Conservation (phyloP, 345 rosid genomes). For the Citrus mangshanensis region DNA sequence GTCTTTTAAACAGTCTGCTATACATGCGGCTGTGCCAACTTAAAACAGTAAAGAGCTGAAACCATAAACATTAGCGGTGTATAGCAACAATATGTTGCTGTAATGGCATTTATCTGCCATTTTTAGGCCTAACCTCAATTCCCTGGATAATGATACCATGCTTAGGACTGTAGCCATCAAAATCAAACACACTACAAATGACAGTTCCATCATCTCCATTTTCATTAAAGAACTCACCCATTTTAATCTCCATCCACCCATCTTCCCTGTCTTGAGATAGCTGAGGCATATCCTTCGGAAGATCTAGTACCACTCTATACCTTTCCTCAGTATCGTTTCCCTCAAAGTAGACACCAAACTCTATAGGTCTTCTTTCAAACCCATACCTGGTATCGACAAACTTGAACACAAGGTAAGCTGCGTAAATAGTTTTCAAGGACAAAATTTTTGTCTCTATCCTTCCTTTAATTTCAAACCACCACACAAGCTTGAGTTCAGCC, state of each 20-base stretch:
- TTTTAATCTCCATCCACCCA: conserved; percentile 41
- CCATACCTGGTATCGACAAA: background rate
- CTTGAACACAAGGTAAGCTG: conserved; percentile 24
- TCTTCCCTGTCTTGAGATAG: background rate
- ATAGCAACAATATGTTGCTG: no score
- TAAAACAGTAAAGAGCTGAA: no score
- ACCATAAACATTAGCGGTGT: no score
- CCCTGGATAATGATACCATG: no score
- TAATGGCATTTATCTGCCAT: no score
- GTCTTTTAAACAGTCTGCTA: no score
- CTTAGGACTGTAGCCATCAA: no score
- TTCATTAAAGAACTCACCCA: conserved; percentile 40
- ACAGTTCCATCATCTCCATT: conserved; percentile 24
- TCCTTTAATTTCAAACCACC: conserved; percentile 18
- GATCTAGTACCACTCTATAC: background rate
- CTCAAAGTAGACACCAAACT: conserved; percentile 4
- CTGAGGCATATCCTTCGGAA: background rate
- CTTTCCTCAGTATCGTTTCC: background rate
- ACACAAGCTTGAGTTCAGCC: conserved; percentile 12
- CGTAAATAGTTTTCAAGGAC: conserved; percentile 20
- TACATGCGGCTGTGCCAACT: no score
- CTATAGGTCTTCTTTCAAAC: conserved; percentile 8
- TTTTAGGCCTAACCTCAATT: no score
- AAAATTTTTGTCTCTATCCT: conserved; percentile 16
- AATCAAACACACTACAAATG: no score